phyloP scores from a whole-genome alignment of 352 stramenopile species.

The Globisporangium cystogenes region DNA sequence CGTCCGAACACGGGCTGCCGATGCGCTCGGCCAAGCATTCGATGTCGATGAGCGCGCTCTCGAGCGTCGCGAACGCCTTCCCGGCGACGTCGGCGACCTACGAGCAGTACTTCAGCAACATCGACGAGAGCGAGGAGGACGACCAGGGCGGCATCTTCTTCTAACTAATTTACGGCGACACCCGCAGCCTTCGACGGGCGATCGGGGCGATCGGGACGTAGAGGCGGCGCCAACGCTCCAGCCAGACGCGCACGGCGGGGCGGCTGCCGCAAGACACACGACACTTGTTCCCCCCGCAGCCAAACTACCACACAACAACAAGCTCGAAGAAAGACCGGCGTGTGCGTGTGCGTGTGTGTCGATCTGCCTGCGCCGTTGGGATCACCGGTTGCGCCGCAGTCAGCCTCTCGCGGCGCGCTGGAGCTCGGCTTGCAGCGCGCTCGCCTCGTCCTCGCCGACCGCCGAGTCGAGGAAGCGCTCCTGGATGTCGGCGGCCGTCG shows the following conservation, averaged over 20 bases:
- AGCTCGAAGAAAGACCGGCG: too few species aligned
- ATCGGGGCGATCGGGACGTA: too few species aligned
- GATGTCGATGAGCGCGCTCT: conserved; percentile 86
- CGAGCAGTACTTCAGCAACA: conserved; percentile 86
- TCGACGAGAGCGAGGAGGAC: conserved; percentile 78
- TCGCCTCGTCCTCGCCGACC: conserved; percentile 20
- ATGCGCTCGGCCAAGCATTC: conserved; percentile 48
- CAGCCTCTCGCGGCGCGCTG: conserved; percentile 18
- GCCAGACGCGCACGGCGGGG: too few species aligned
- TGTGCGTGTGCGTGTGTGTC: too few species aligned
- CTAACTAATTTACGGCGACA: conserved; percentile 35
- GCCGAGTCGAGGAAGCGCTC: conserved; percentile 62
- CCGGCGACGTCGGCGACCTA: conserved; percentile 75
- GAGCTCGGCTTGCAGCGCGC: conserved; percentile 26
- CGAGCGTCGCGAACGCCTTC: conserved; percentile 45
- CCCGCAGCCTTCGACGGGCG: background rate
- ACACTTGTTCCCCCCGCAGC: background rate
- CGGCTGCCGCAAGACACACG: background rate
- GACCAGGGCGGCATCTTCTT: conserved; percentile 86
- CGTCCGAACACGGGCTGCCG: conserved; percentile 16
- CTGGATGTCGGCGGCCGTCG: conserved; percentile 37
- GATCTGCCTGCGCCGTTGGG: too few species aligned
- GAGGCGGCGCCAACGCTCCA: too few species aligned
- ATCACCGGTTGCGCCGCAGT: too few species aligned
- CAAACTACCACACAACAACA: too few species aligned